Percentiles rank a stretch among this genome's conserved stretches.
These are phyloP conservation scores for Evernia prunastri DNA, from an alignment of 495 filamentous ascomycete genomes.

Conservation along the genomic window DNA sequence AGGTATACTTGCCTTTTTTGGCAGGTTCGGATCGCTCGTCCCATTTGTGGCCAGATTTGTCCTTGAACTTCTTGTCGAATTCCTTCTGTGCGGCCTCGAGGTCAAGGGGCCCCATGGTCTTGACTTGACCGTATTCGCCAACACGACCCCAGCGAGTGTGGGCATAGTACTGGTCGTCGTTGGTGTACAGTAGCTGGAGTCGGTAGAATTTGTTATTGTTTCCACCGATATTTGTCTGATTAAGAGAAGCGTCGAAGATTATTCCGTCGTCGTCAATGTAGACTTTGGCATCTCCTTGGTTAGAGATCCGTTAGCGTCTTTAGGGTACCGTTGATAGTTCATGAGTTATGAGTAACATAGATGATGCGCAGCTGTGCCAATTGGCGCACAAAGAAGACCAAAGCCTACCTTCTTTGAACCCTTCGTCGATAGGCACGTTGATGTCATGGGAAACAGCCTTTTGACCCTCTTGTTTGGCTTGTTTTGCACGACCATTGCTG, in stretches of 20 bases:
- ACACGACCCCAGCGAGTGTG: slow-evolving; percentile 79
- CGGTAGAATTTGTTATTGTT: slow-evolving; percentile 58
- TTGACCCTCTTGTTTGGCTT: slow-evolving; percentile 38
- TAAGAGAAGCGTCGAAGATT: slow-evolving; percentile 53
- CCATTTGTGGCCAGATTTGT: slow-evolving; percentile 69
- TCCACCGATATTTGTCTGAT: slow-evolving; percentile 42
- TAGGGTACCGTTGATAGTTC: neutral
- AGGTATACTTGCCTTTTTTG: slow-evolving; percentile 60
- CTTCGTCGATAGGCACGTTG: slow-evolving; percentile 48
- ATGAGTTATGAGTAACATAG: neutral
- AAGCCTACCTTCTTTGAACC: slow-evolving; percentile 31
- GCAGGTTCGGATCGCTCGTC: slow-evolving; percentile 49
- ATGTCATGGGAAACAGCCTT: slow-evolving; percentile 36
- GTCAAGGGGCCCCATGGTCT: slow-evolving; percentile 37
- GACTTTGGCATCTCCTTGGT: slow-evolving; percentile 38
- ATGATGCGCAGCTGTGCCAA: neutral
- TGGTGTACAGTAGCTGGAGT: slow-evolving; percentile 22
- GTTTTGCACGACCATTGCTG: slow-evolving; percentile 21
- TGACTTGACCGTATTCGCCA: slow-evolving; percentile 60
- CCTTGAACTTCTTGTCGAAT: slow-evolving; percentile 72
- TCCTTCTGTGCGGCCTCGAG: slow-evolving; percentile 42
- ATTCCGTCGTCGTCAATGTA: slow-evolving; percentile 56
- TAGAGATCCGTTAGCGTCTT: neutral
- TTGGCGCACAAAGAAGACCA: no score
- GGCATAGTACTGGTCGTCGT: slow-evolving; percentile 36